Evolutionary conservation across 495 filamentous ascomycete species (phyloP).

Genomic region (Penicilliopsis zonata): DNA sequence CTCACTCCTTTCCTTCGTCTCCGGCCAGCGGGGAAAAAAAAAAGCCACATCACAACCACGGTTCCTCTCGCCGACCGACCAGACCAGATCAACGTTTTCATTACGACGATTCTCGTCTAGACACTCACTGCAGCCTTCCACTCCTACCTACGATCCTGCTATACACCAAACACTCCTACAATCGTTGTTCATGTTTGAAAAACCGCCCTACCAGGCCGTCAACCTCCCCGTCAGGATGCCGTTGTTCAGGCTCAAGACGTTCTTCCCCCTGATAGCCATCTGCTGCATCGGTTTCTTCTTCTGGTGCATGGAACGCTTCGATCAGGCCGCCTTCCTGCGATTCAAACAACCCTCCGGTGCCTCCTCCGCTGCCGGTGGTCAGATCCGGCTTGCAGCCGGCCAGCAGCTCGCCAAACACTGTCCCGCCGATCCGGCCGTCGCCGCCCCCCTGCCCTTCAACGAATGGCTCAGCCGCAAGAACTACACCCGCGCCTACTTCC

Average conservation of each 20-base stretch:
- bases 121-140: not conserved
- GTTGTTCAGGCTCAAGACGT: constrained; percentile 31
- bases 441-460: constrained; percentile 27
- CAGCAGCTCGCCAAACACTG: constrained; percentile 12
- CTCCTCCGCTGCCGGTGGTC: constrained; percentile 10
- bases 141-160: not conserved
- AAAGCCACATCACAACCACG: not conserved
- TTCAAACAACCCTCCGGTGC: constrained; percentile 30
- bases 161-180: not conserved
- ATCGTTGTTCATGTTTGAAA: constrained; percentile 29
- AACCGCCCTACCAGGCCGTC: constrained; percentile 12
- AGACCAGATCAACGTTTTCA: not conserved
- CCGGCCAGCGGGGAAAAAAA: constrained; percentile 2
- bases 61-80: not conserved
- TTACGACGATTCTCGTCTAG: no score
- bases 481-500: constrained; percentile 36
- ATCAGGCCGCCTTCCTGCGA: constrained; percentile 26
- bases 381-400: constrained; percentile 12
- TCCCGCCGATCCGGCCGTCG: constrained; percentile 24
- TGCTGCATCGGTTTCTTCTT: constrained; percentile 35
- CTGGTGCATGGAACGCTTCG: constrained; percentile 33
- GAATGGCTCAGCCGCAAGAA: constrained; percentile 39
- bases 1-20: constrained; percentile 1
- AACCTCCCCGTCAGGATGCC: constrained; percentile 28
- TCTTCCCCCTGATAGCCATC: constrained; percentile 31